Base-by-base conservation (phyloP, 164 flowering plant species). In the Chimonanthus praecox region DNA sequence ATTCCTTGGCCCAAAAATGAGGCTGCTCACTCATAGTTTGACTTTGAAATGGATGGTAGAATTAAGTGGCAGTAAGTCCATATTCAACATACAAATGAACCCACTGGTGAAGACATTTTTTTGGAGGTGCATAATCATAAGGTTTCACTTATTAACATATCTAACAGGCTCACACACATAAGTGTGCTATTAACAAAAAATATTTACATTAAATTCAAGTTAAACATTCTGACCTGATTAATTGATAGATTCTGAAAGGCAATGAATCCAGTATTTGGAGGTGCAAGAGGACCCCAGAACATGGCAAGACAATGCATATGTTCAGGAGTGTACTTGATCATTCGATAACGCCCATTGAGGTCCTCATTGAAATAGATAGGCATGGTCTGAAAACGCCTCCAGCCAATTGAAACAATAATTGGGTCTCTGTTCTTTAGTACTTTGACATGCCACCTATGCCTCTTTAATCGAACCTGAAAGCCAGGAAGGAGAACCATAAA, bases 251-350 rank as follows among this genome's bases (percentile, higher is more conserved):
- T 89, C 78, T 96, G 97, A 13, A 96, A 81, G 58, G 99, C 98
- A 75, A 96, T 84, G 18, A 92, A 82, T 58, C 98, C 99, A 47
- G 97, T 85, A 68, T 87, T 85, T n/a, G 94, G 92, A 74, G 99
- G 97, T 44, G 92, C 96, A 78, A 95, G 94, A 80, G 98, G 97
- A 16, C 99, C 99, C 94, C 94, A 95, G 76, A 95, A 92, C 92
- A 86, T 89, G 18, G 97, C 98, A 78, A 93, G 90, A 78, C 99
- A 95, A 76, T 94, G 98, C 97, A 88, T 90, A 83, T 93, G 99
- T 68, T 95, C 99, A 73, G 94, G 97, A 72, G 99, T 93, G 72
- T 95, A 93, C 78, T 95, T 95, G 5, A 92, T 90, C 97, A 92
- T 90, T 60, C 99, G 96, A 73, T 84, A 89, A 64, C 98, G 91